phyloP scores from a whole-genome alignment of 306 rosid genomes.

The Delonix regia region DNA sequence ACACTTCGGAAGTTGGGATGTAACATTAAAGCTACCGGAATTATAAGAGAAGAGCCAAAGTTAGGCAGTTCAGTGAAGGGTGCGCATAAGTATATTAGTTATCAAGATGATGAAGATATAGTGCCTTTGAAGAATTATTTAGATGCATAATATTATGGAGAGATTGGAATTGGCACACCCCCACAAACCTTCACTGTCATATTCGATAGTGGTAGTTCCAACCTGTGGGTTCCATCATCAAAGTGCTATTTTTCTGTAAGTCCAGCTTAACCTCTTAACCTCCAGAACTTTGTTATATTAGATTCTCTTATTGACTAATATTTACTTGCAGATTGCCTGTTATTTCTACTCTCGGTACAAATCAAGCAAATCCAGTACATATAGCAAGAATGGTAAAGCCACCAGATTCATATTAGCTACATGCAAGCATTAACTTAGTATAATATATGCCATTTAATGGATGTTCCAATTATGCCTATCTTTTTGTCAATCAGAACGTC shows the following conservation, averaged over 20 bases:
- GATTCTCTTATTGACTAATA: background rate
- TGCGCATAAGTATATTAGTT: conserved; percentile 22
- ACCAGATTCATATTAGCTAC: background rate
- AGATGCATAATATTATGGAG: conserved; percentile 90
- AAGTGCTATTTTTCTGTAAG: conserved; percentile 15
- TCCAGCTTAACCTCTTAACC: background rate
- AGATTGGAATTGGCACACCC: conserved; percentile 89
- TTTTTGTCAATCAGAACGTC: conserved; percentile 58
- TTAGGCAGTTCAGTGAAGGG: no score
- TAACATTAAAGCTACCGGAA: no score
- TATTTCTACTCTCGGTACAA: background rate
- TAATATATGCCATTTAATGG: background rate
- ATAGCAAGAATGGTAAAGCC: conserved; percentile 49
- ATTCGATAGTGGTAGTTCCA: conserved; percentile 53
- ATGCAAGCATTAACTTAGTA: background rate
- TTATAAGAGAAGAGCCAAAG: no score
- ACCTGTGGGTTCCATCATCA: conserved; percentile 4
- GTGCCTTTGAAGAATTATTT: conserved; percentile 70
- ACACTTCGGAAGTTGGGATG: no score
- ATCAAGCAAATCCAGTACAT: conserved; percentile 1
- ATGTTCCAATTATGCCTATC: conserved; percentile 13
- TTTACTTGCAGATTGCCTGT: background rate
- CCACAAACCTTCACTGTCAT: conserved; percentile 80
- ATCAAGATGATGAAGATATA: conserved; percentile 48
- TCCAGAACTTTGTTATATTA: background rate